These are phyloP conservation scores for Corylus avellana DNA, from an alignment of 306 rosid species.

Conservation along the genomic window DNA sequence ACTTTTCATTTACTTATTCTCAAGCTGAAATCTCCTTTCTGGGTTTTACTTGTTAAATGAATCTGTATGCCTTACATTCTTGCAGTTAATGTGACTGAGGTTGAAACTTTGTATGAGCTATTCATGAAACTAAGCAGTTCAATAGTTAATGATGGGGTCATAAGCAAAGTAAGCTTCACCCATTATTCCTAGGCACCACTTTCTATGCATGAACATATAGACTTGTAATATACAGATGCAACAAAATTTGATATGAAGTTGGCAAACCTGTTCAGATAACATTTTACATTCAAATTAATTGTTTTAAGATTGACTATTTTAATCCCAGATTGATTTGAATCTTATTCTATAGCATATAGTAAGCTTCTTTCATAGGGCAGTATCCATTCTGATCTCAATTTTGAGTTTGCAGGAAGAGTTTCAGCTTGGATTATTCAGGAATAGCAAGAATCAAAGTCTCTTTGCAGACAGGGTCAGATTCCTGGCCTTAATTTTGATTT, in stretches of 20 bases:
- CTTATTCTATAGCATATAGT: neutral
- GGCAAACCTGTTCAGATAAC: neutral
- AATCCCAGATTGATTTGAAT: neutral
- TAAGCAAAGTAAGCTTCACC: slow-evolving; percentile 49
- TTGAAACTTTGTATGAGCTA: slow-evolving; percentile 50
- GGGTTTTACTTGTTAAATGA: neutral
- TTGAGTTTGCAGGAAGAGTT: slow-evolving; percentile 49
- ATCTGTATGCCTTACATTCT: neutral
- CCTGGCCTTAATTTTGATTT: neutral
- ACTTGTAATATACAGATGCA: neutral
- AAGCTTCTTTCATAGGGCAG: neutral
- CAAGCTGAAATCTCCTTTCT: neutral
- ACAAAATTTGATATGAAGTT: neutral
- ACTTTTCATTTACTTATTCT: slow-evolving; percentile 2
- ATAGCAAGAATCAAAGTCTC: slow-evolving; percentile 43
- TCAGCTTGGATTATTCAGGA: slow-evolving; percentile 56
- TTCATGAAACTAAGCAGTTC: slow-evolving; percentile 60
- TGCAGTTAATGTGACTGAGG: slow-evolving; percentile 44
- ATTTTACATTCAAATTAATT: neutral
- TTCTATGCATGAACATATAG: neutral
- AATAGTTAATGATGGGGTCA: slow-evolving; percentile 50
- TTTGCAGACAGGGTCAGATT: slow-evolving; percentile 52
- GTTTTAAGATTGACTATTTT: neutral
- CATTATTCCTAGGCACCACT: neutral
- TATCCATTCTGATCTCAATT: neutral